Percentiles rank a stretch among this genome's conserved stretches.
phyloP scores from a whole-genome alignment of 345 rosid genomes.

The Rhizophora apiculata region DNA sequence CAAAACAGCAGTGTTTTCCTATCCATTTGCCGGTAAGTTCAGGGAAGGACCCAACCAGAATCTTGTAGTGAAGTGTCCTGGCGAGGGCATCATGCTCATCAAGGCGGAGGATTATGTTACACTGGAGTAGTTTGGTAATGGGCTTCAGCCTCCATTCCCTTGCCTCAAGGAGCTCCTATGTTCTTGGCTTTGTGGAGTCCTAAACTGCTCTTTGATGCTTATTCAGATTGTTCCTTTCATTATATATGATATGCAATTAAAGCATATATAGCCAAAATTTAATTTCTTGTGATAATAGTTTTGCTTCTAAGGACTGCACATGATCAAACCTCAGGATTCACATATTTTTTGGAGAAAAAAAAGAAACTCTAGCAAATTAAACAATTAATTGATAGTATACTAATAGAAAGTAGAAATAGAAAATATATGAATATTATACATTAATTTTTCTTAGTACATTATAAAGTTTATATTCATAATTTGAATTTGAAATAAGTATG shows the following conservation, averaged over 20 bases:
- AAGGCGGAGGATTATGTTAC: constrained; percentile 21
- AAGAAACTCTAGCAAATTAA: too few species aligned
- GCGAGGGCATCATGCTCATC: constrained; percentile 12
- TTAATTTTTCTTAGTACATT: too few species aligned
- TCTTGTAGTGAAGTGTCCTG: constrained; percentile 1
- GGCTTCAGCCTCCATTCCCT: constrained; percentile 18
- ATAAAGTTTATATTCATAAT: too few species aligned
- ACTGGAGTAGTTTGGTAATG: constrained; percentile 8
- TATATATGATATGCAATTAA: neutral
- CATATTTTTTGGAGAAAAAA: too few species aligned
- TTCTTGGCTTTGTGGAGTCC: constrained; percentile 19
- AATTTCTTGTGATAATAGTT: too few species aligned
- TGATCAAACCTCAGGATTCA: too few species aligned
- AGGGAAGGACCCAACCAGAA: constrained; percentile 4
- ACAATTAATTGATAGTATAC: too few species aligned
- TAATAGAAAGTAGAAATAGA: too few species aligned
- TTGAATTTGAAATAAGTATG: too few species aligned
- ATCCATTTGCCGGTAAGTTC: constrained; percentile 15
- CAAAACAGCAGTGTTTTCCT: constrained; percentile 8
- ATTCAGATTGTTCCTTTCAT: constrained; percentile 8
- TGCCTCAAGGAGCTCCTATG: constrained; percentile 16
- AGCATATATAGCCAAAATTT: too few species aligned
- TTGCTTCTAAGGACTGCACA: too few species aligned
- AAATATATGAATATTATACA: too few species aligned
- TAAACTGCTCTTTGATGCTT: constrained; percentile 13